Conservation (phyloP, 169 alveolate species). For the Plasmodium cynomolgi region DNA sequence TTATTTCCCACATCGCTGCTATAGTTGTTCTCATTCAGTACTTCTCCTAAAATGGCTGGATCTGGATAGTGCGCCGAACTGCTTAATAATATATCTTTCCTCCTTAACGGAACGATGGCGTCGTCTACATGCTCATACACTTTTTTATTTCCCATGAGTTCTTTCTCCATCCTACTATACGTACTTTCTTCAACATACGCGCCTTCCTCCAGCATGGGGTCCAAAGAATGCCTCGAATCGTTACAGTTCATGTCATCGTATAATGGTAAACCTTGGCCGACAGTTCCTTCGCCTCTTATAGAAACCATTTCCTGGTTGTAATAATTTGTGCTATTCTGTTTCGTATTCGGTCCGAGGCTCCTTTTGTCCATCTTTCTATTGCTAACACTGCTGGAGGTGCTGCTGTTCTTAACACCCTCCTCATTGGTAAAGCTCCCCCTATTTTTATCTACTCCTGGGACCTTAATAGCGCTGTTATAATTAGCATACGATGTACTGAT, state of each 20-base stretch:
- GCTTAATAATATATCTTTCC: not conserved
- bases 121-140: conserved; percentile 35
- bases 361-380: not conserved
- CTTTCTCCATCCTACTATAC: not conserved
- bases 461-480: conserved; percentile 23
- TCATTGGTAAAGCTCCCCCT: not conserved
- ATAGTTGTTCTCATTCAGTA: not conserved
- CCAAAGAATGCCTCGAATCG: not conserved
- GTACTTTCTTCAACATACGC: conserved; percentile 2
- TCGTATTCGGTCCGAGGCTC: not conserved
- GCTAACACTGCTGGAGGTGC: not conserved
- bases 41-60: not conserved
- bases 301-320: not conserved
- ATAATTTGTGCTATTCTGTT: not conserved
- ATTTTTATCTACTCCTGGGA: conserved; percentile 1
- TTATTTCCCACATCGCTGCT: not conserved
- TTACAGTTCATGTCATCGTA: not conserved
- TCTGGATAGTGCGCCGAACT: not conserved
- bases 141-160: conserved; percentile 24
- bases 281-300: not conserved
- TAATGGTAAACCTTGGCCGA: not conserved
- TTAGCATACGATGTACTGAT: not conserved
- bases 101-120: not conserved
- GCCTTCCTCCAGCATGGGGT: not conserved
- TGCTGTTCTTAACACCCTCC: not conserved